phyloP scores from a whole-genome alignment of 208 protist species.

The Trypanosoma platydactyli region DNA sequence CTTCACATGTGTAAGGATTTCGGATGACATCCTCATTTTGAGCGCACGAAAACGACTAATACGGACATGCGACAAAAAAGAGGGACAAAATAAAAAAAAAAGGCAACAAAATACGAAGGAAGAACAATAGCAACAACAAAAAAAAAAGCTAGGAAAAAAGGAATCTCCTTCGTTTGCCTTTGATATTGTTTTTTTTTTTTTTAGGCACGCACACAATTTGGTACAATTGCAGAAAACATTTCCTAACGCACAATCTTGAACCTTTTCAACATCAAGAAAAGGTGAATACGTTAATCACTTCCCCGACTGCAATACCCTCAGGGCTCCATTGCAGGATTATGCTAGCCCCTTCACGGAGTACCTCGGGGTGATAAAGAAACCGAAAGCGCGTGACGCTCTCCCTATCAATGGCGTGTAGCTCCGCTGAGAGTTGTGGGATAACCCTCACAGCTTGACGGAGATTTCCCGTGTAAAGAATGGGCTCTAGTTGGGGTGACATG shows the following conservation, averaged over 20 bases:
- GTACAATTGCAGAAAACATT: no score
- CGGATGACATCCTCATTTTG: background rate
- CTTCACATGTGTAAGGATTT: background rate
- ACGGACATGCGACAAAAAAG: background rate
- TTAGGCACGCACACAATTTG: no score
- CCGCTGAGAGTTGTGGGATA: conserved; percentile 7
- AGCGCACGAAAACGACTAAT: background rate
- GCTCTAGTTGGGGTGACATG: conserved; percentile 58
- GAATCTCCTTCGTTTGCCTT: background rate
- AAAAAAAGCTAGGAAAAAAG: conserved; percentile 1
- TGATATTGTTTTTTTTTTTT: no score
- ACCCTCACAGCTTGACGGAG: conserved; percentile 70
- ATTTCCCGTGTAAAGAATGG: conserved; percentile 61
- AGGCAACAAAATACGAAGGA: conserved; percentile 21
- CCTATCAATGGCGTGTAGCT: conserved; percentile 7
- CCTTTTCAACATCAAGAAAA: background rate
- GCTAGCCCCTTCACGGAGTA: conserved; percentile 49
- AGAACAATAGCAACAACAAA: no score
- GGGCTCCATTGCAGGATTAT: conserved; percentile 79
- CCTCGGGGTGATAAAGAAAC: conserved; percentile 81
- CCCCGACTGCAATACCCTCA: conserved; percentile 67
- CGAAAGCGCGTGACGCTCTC: conserved; percentile 34
- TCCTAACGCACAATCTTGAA: background rate
- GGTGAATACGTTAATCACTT: conserved; percentile 25
- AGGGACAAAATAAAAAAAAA: conserved; percentile 11